Evolutionary conservation across 805 yeast species (phyloP), one percentile per base, ranked within the genome.

Genomic region (Huiozyma naganishii): DNA sequence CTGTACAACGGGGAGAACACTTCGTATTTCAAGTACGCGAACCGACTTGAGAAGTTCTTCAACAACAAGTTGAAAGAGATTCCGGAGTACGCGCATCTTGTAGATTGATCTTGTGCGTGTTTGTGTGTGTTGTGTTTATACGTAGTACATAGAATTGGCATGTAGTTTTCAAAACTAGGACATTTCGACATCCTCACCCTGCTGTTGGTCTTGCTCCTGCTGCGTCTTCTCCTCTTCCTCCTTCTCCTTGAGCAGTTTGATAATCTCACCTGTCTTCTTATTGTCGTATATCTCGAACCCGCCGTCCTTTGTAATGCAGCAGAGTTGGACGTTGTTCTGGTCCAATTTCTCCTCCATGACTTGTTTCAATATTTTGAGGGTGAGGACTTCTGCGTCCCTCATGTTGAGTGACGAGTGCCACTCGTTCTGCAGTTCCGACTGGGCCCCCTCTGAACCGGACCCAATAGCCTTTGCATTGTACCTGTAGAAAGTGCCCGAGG

Each of bases 401-500:
- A 92, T 70, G 10, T 97, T 87, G 56, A 92, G 73, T 17, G 95
- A 85, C 52, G 82, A 82, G 67, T 90, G 97, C 68, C 92, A 92
- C 68, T 92, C 96, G 59, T 89, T 90, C 65, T 89, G 96, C 59
- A 92, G 73, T 65, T 92, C 99, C 1, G 96, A 83, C 67, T 94
- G 98, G 1, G 99, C 99, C 51, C 98, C 98, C 67, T 92, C 99
- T 11, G 95, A 84, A 17, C 99, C 99, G 1, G 96, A 85, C 10
- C 99, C 99, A 57, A 94, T 92, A 9, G 98, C 98, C 68, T 92
- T 94, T 29, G 98, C 99, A 58, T 92, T 96, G 62, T 92, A 92
- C 66, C 92, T 79, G 69, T 92, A 94, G 57, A 88, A 92, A 1
- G 99, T 92, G 46, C 99, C 99, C 10, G 95, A 85, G 35, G 99